Evolutionary conservation across 345 rosid genomes (phyloP).

Genomic region (Lenwebbia sp.): DNA sequence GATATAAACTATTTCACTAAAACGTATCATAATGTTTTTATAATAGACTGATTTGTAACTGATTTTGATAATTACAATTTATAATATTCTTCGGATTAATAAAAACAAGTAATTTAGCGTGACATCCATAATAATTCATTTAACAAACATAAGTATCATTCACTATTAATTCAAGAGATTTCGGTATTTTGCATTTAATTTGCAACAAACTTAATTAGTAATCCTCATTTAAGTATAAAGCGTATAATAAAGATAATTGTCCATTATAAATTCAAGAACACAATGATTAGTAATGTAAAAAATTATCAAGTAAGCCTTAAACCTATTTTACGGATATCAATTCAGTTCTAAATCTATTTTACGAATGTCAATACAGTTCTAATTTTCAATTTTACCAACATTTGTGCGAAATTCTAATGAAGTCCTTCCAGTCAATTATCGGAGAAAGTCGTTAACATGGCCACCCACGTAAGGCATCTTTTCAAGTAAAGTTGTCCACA

Average conservation of each 20-base stretch:
- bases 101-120: not conserved
- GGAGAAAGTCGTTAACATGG: accelerated
- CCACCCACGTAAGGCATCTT: accelerated
- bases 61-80: not conserved
- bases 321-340: not conserved
- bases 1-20: not conserved
- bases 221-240: not conserved
- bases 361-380: too few species aligned
- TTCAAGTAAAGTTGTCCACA: not conserved
- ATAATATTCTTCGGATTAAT: not conserved
- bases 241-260: not conserved
- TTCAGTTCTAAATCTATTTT: too few species aligned
- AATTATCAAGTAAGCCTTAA: not conserved
- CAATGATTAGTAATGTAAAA: not conserved
- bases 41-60: not conserved
- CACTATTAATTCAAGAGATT: not conserved
- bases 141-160: not conserved
- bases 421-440: not conserved
- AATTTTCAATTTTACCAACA: not conserved
- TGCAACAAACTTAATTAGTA: not conserved
- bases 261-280: not conserved
- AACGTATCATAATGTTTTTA: not conserved
- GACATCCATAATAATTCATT: not conserved
- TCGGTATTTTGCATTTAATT: not conserved
- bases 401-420: not conserved